Conservation (phyloP, 805 yeast species). For the Ogataea naganishii region DNA sequence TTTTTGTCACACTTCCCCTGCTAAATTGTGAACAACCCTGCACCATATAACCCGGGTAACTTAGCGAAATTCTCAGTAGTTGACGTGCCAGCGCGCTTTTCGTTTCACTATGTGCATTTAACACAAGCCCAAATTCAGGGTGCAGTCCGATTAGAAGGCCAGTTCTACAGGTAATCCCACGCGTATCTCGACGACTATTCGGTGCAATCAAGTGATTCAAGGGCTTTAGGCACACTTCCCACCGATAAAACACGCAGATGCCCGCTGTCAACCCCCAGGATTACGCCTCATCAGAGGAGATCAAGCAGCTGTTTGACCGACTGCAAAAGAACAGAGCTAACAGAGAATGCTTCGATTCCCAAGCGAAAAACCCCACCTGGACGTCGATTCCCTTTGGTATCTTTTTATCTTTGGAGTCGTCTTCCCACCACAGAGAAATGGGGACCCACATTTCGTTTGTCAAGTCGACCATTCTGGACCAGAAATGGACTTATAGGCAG, state of each 20-base stretch:
- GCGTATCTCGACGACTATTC: too few relatives aligned
- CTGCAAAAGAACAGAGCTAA: conserved; percentile 64
- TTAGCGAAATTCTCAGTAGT: too few relatives aligned
- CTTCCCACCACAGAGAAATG: conserved; percentile 89
- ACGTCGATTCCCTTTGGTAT: conserved; percentile 96
- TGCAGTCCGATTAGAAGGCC: too few relatives aligned
- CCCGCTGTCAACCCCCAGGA: conserved; percentile 22
- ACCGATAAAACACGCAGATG: background rate
- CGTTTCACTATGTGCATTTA: too few relatives aligned
- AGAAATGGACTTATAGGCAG: conserved; percentile 84
- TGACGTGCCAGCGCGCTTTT: too few relatives aligned
- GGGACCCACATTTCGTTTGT: conserved; percentile 97
- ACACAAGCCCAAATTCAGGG: too few relatives aligned
- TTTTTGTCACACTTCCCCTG: too few relatives aligned
- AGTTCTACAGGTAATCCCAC: too few relatives aligned
- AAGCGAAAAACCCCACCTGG: conserved; percentile 95
- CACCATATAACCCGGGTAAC: too few relatives aligned
- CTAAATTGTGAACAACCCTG: too few relatives aligned
- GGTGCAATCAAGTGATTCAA: too few relatives aligned
- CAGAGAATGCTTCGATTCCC: conserved; percentile 85
- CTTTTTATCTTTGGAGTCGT: conserved; percentile 86
- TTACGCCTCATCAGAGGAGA: conserved; percentile 63
- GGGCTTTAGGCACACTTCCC: too few relatives aligned
- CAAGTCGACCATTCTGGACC: conserved; percentile 80
- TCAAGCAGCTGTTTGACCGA: conserved; percentile 52